Conservation (phyloP, 805 yeast genomes). For the Wickerhamiella dianesei region DNA sequence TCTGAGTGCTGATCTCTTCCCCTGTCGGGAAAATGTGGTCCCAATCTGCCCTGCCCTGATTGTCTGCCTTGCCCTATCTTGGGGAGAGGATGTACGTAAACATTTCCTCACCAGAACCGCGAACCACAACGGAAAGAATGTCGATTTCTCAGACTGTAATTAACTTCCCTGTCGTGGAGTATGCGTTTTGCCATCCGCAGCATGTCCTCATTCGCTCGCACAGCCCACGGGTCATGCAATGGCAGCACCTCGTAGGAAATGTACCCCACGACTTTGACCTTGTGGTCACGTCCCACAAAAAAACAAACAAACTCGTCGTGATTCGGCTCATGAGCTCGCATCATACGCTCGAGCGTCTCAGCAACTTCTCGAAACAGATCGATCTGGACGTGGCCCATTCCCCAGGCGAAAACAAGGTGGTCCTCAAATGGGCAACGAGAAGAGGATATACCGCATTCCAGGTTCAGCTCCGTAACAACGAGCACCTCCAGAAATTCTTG, state of each 20-base stretch:
- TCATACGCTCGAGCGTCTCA: constrained; percentile 3
- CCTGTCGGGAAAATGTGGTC: no score
- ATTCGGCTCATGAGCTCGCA: not conserved
- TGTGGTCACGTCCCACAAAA: not conserved
- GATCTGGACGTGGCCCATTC: not conserved
- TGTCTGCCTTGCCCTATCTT: not conserved
- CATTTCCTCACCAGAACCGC: not conserved
- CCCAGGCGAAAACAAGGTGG: constrained; percentile 1
- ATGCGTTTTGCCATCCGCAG: constrained; percentile 12
- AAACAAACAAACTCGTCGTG: not conserved
- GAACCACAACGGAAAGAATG: no score
- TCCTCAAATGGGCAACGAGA: constrained; percentile 8
- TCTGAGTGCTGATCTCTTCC: no score
- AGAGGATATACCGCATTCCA: constrained; percentile 9
- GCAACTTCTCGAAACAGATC: not conserved
- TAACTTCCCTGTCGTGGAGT: constrained; percentile 1
- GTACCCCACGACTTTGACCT: constrained; percentile 2
- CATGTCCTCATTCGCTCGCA: constrained; percentile 3
- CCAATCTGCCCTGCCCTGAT: no score
- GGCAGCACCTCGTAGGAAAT: constrained; percentile 9
- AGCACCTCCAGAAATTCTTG: not conserved
- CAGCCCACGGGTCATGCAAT: constrained; percentile 3
- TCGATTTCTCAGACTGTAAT: not conserved
- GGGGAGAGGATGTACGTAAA: no score
- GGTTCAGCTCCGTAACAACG: not conserved